Evolutionary conservation across 2,329 filamentous ascomycete species (phyloP).

Genomic region (Talaromyces amestolkiae): DNA sequence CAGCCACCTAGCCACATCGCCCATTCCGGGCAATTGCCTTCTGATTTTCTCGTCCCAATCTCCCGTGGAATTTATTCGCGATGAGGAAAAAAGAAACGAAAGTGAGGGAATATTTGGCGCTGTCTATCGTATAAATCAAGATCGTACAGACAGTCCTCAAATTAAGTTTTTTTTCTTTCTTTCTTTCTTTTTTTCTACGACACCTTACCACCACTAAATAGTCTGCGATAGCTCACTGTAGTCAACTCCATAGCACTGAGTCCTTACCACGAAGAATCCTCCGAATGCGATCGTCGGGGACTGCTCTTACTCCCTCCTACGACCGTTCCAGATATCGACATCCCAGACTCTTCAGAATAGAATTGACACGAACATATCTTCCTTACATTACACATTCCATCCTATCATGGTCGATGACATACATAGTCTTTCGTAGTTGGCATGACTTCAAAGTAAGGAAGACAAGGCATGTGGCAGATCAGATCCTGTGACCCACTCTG

Average conservation of each 20-base stretch:
- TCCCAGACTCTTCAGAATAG: background rate
- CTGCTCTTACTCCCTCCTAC: background rate
- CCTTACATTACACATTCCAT: background rate
- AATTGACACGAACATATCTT: background rate
- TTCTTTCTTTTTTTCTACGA: no score
- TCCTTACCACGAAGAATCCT: background rate
- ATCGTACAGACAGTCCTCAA: background rate
- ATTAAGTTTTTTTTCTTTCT: no score
- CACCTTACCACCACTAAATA: no score
- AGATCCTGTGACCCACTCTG: slow-evolving; percentile 5
- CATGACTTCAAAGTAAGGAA: background rate
- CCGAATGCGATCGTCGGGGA: background rate
- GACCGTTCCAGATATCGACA: no score
- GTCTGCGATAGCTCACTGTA: no score
- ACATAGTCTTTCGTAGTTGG: no score
- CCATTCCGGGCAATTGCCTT: background rate
- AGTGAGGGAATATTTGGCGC: background rate
- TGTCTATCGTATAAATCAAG: background rate
- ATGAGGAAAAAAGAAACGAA: background rate
- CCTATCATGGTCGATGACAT: background rate
- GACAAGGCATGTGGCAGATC: slow-evolving; percentile 6
- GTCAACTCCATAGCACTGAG: no score
- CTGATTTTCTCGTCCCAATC: background rate
- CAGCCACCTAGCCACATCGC: background rate
- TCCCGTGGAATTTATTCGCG: background rate